phyloP scores from a whole-genome alignment of 73 alveolate genomes.

The Stentor coeruleus region DNA sequence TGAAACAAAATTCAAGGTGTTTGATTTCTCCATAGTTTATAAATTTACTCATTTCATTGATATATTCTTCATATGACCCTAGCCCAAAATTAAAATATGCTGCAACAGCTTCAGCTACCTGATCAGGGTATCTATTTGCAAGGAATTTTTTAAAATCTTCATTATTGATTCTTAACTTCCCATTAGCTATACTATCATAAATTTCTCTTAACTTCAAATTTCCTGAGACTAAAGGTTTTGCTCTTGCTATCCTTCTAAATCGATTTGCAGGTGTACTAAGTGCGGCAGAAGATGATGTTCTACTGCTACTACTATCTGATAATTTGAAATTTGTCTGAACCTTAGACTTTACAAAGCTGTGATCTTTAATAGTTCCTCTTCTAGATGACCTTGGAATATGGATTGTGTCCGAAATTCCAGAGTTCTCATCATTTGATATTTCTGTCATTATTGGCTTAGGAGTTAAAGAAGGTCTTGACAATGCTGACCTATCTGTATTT shows the following conservation, averaged over 20 bases:
- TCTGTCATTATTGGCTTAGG: background rate
- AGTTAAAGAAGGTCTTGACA: background rate
- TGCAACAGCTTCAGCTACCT: background rate
- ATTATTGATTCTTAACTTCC: background rate
- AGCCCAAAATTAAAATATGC: slow-evolving; percentile 1
- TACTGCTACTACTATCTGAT: background rate
- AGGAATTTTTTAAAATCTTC: background rate
- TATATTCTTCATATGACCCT: slow-evolving; percentile 15
- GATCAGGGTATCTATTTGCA: background rate
- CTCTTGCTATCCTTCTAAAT: background rate
- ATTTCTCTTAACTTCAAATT: background rate
- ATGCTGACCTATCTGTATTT: background rate
- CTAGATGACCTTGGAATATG: background rate
- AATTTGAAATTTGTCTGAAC: too few species aligned
- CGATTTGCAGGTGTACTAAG: background rate
- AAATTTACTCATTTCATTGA: background rate
- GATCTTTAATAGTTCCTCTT: background rate
- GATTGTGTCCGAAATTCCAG: background rate
- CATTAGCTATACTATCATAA: background rate
- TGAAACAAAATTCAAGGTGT: slow-evolving; percentile 21
- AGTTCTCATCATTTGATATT: background rate
- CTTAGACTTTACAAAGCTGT: background rate
- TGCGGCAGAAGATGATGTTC: background rate
- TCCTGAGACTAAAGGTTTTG: too few species aligned
- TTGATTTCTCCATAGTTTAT: background rate